phyloP scores from a whole-genome alignment of 2,329 filamentous ascomycete genomes.

The Clonostachys chloroleuca region DNA sequence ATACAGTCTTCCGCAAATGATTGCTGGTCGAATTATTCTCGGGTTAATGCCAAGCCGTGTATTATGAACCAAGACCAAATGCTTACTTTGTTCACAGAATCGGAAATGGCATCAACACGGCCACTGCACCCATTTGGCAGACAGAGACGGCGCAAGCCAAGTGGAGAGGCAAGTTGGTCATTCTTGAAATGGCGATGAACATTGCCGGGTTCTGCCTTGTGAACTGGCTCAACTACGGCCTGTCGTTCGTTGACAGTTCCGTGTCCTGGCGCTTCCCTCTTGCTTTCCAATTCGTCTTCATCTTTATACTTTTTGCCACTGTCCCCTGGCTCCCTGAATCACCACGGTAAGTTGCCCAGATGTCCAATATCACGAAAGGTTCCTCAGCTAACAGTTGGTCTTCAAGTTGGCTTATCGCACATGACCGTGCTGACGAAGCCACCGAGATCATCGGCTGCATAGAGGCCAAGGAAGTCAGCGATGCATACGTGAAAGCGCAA shows the following conservation, averaged over 20 bases:
- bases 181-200: conserved; percentile 18
- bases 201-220: neutral
- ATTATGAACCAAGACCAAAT: no score
- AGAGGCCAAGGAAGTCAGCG: neutral
- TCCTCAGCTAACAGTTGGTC: no score
- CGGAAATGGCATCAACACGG: conserved; percentile 36
- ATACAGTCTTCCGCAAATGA: conserved; percentile 11
- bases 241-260: conserved; percentile 9
- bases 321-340: conserved; percentile 18
- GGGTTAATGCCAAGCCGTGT: conserved; percentile 30
- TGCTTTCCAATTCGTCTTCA: conserved; percentile 19
- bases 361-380: no score
- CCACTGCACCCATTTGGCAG: conserved; percentile 30
- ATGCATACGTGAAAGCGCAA: neutral
- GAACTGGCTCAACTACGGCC: conserved; percentile 5
- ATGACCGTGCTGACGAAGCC: conserved; percentile 19
- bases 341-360: conserved; percentile 5
- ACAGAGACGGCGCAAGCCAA: conserved; percentile 24
- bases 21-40: conserved; percentile 18
- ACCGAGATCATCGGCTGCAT: conserved; percentile 10
- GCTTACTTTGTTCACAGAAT: conserved; percentile 10
- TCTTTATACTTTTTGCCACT: conserved; percentile 10
- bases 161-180: conserved; percentile 22
- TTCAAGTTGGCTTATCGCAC: conserved; percentile 14
- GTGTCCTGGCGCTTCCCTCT: conserved; percentile 4